Base-by-base conservation (phyloP, 768 basidiomycete species). In the Fomitopsis serialis region DNA sequence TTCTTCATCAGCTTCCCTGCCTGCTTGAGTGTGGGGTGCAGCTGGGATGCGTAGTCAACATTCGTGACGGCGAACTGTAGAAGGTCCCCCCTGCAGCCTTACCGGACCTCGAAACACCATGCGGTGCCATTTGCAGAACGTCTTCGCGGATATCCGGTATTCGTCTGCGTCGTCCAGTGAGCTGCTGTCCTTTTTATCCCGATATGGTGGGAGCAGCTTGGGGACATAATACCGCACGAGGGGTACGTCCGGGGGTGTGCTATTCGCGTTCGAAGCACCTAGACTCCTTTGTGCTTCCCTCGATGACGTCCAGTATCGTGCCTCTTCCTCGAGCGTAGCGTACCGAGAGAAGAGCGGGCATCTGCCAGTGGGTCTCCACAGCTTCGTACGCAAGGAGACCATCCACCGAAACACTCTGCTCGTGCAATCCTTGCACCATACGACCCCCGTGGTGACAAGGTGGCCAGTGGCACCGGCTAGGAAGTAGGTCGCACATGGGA, bases 81-180 rank as follows among this genome's bases (percentile, higher is more conserved):
- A 15, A 2, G 17, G 35, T 36, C 35, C 9, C 29, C 29, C 5
- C 29, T 32, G 29, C 29, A 44, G 25, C 59, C 74, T 61, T 52
- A 78, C 77, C 59, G 71, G 56, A 17, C 69, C 65, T 19, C 59
- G 69, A 48, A 72, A 75, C 22, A 76, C 73, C 71, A 78, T 74
- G 11, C 70, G 63, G 50, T 78, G 74, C 77, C 75, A 78, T 57
- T 77, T 78, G 53, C 71, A 75, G 54, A 73, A 72, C 10, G 61
- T 62, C 42, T 55, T 66, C 10, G 70, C 61, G 1, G 74, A 66
- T 32, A 77, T 54, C 23, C 62, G 52, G 42, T 66, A 63, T 37
- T 64, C 68, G 15, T 22, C 57, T 3, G 54, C 57, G 17, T 65
- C 64, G 19, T 32, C 29, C 5, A 53, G 48, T 21, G 29, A 5